These are phyloP conservation scores for Sedum album DNA, from an alignment of 164 flowering plant genomes.

Conservation along the genomic window DNA sequence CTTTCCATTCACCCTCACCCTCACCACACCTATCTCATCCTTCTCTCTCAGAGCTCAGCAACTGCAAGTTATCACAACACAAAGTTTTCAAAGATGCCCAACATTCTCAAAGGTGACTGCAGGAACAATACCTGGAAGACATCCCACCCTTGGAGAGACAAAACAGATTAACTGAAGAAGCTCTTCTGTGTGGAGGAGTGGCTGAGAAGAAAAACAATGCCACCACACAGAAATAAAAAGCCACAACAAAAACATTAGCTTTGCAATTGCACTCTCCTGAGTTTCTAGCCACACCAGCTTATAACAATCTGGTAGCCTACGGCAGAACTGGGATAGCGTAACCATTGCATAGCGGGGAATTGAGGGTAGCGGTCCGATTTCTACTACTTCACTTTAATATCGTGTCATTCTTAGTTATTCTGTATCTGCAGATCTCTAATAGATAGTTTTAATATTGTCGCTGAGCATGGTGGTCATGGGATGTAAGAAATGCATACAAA, in stretches of 20 bases:
- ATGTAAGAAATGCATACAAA: constrained; percentile 2
- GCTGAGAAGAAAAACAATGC: neutral
- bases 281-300: constrained; percentile 4
- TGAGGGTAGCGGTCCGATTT: constrained; percentile 3
- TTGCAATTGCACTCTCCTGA: neutral
- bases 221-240: neutral
- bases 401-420: neutral
- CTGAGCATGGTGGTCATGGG: neutral
- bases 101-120: neutral
- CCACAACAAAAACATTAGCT: neutral
- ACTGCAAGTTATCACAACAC: neutral
- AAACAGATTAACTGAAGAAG: neutral
- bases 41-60: neutral
- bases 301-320: neutral
- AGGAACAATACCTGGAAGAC: neutral
- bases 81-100: neutral
- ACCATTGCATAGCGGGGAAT: neutral
- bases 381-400: neutral
- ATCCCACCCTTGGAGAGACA: neutral
- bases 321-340: neutral
- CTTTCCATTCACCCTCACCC: neutral
- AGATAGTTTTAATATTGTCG: neutral
- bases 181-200: neutral
- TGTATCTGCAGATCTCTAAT: neutral
- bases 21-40: neutral